Evolutionary conservation across 2,329 filamentous ascomycete species (phyloP).

Genomic region (Dactylella cylindrospora): DNA sequence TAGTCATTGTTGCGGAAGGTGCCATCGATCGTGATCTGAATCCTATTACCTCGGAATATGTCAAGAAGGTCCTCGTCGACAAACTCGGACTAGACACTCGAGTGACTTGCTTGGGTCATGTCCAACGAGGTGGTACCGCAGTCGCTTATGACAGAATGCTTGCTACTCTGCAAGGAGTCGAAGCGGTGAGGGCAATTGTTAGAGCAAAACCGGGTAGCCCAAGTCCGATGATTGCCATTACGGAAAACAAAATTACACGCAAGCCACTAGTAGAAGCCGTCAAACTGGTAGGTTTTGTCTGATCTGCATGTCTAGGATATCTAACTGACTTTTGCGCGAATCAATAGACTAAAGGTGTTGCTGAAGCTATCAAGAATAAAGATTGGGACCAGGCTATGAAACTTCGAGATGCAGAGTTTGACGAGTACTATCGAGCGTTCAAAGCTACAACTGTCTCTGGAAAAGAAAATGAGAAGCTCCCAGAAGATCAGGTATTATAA

Average conservation of each 20-base stretch:
- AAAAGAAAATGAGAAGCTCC: conserved; percentile 66
- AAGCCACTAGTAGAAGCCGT: conserved; percentile 89
- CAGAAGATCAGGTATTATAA: conserved; percentile 67
- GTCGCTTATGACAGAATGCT: conserved; percentile 95
- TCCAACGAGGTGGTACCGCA: conserved; percentile 90
- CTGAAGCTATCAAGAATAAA: conserved; percentile 76
- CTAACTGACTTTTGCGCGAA: background rate
- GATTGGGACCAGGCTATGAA: conserved; percentile 86
- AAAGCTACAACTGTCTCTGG: conserved; percentile 84
- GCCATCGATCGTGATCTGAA: conserved; percentile 81
- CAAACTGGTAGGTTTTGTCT: conserved; percentile 50
- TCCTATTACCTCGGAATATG: conserved; percentile 76
- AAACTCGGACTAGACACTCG: conserved; percentile 81
- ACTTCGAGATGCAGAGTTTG: conserved; percentile 88
- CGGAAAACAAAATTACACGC: conserved; percentile 94
- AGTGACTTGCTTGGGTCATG: conserved; percentile 92
- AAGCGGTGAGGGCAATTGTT: conserved; percentile 87
- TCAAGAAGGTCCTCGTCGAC: conserved; percentile 84
- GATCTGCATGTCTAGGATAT: background rate
- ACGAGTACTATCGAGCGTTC: conserved; percentile 87
- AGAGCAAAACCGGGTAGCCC: conserved; percentile 85
- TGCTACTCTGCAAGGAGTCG: conserved; percentile 86
- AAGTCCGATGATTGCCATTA: conserved; percentile 93
- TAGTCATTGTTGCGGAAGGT: conserved; percentile 95
- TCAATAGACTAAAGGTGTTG: conserved; percentile 75